Evolutionary conservation across 2,329 filamentous ascomycete genomes (phyloP).

Genomic region (Cordyceps cateniannulata): DNA sequence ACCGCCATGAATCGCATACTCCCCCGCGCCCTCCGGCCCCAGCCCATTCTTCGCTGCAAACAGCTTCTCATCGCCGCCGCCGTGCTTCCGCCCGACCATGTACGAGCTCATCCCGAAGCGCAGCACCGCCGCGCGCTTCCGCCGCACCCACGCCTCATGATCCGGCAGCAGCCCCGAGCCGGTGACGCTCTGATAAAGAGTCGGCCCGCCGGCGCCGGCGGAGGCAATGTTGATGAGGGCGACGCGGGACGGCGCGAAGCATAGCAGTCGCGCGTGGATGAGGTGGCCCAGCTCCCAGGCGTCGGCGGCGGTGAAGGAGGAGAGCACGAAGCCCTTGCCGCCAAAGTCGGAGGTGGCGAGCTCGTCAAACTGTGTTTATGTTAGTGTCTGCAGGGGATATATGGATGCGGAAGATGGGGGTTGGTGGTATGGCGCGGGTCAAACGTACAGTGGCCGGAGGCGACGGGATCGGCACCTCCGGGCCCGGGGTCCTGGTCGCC

Average conservation of each 20-base stretch:
- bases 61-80: conserved; percentile 52
- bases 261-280: conserved; percentile 55
- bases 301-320: conserved; percentile 55
- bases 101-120: conserved; percentile 65
- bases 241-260: conserved; percentile 27
- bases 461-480: conserved; percentile 15
- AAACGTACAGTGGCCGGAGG: conserved; percentile 19
- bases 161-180: conserved; percentile 63
- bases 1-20: conserved; percentile 74
- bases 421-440: background rate
- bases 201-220: conserved; percentile 44
- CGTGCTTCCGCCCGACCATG: conserved; percentile 61
- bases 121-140: conserved; percentile 67
- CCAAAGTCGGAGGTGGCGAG: conserved; percentile 27
- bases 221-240: conserved; percentile 60
- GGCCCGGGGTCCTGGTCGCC: conserved; percentile 17
- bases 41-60: conserved; percentile 63
- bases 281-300: conserved; percentile 60
- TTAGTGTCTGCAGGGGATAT: too few relatives aligned
- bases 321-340: conserved; percentile 37
- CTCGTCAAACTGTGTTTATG: conserved; percentile 21
- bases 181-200: conserved; percentile 64
- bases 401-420: too few relatives aligned
- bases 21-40: conserved; percentile 44
- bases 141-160: conserved; percentile 62